Evolutionary conservation across 495 filamentous ascomycete genomes (phyloP).

Genomic region (Penicillium manginii): DNA sequence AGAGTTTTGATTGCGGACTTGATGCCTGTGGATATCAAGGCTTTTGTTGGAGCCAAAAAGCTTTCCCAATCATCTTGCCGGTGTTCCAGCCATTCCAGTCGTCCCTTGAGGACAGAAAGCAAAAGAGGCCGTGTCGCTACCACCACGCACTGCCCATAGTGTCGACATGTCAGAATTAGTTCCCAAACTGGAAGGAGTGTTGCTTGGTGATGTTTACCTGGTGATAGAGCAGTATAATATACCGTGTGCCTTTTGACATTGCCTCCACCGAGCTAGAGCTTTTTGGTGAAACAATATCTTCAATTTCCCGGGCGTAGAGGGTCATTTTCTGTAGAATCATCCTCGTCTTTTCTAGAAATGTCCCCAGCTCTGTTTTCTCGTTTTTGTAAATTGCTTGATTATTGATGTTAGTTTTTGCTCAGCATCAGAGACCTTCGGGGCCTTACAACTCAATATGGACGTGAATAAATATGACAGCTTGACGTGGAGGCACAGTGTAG

Average conservation of each 20-base stretch:
- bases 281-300: constrained; percentile 31
- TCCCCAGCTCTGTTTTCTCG: constrained; percentile 34
- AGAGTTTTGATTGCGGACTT: constrained; percentile 41
- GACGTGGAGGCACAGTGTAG: constrained; percentile 37
- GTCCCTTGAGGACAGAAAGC: constrained; percentile 37
- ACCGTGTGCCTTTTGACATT: constrained; percentile 36
- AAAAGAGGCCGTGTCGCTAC: constrained; percentile 43
- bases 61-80: constrained; percentile 26
- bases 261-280: constrained; percentile 32
- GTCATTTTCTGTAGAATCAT: constrained; percentile 39
- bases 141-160: constrained; percentile 34
- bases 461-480: constrained; percentile 32
- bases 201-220: too few species aligned
- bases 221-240: constrained; percentile 43
- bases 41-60: constrained; percentile 29
- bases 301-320: constrained; percentile 36
- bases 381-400: constrained; percentile 37
- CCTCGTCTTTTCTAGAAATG: constrained; percentile 39
- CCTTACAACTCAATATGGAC: constrained; percentile 28
- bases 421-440: neutral
- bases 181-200: too few species aligned
- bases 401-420: neutral
- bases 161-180: too few species aligned
- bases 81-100: neutral
- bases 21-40: constrained; percentile 40